A percentile compares a stretch with the other conserved stretches of the same genome.
Conservation (phyloP, 1,139 yeast species). For the Candida tropicalis region DNA sequence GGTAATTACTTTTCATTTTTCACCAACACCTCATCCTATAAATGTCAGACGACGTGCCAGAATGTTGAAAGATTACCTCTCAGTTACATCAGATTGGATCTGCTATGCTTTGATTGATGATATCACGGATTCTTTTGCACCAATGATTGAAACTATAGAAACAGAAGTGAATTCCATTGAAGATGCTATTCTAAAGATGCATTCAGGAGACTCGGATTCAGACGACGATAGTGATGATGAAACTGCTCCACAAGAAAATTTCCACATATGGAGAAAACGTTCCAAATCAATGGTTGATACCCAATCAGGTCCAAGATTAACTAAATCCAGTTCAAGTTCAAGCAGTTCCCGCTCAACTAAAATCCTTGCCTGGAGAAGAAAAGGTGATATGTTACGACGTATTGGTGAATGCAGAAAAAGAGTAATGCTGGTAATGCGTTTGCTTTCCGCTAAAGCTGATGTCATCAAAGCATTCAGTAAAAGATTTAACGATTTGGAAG, state of each 20-base stretch:
- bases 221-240: slow-evolving; percentile 43
- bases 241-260: slow-evolving; percentile 22
- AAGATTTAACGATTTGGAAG: slow-evolving; percentile 81
- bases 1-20: slow-evolving; percentile 89
- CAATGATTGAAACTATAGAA: slow-evolving; percentile 91
- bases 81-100: slow-evolving; percentile 94
- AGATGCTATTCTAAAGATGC: slow-evolving; percentile 86
- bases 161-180: slow-evolving; percentile 91
- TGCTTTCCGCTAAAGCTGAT: slow-evolving; percentile 91
- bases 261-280: slow-evolving; percentile 41
- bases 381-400: slow-evolving; percentile 91
- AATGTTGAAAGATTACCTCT: slow-evolving; percentile 80
- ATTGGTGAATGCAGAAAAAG: slow-evolving; percentile 95
- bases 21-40: slow-evolving; percentile 94
- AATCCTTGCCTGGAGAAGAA: slow-evolving; percentile 79
- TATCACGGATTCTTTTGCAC: slow-evolving; percentile 96
- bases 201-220: slow-evolving; percentile 60
- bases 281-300: slow-evolving; percentile 45
- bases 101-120: slow-evolving; percentile 96
- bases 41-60: slow-evolving; percentile 94
- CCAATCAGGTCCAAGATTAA: slow-evolving; percentile 16
- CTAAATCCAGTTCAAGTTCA: slow-evolving; percentile 26
- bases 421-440: slow-evolving; percentile 85
- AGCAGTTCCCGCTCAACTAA: slow-evolving; percentile 49
- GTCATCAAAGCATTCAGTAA: slow-evolving; percentile 94